Evolutionary conservation across 2,329 filamentous ascomycete genomes (phyloP).

Genomic region (Neofusicoccum parvum): DNA sequence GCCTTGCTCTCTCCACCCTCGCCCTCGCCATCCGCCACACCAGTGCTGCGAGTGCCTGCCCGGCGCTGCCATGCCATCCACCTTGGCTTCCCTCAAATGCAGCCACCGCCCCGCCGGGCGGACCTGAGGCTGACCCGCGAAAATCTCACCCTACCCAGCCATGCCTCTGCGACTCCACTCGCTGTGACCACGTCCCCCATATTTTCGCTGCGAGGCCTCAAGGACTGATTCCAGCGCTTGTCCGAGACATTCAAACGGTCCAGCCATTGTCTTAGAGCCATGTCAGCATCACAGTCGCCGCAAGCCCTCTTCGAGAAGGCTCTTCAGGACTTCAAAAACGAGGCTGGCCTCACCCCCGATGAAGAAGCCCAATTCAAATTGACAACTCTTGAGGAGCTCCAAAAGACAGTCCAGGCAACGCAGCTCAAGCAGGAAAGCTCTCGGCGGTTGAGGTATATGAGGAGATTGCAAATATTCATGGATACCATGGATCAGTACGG

Average conservation of each 20-base stretch:
- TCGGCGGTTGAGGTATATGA: slow-evolving; percentile 26
- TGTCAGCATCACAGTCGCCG: not conserved
- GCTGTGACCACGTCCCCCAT: not conserved
- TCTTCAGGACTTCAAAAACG: slow-evolving; percentile 8
- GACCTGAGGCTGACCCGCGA: not conserved
- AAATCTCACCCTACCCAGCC: not conserved
- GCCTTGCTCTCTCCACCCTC: not conserved
- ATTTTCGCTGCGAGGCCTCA: not conserved
- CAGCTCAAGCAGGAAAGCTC: slow-evolving; percentile 24
- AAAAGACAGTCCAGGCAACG: slow-evolving; percentile 22
- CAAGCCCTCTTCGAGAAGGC: not conserved
- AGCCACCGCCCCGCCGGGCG: not conserved
- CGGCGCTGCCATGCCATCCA: not conserved
- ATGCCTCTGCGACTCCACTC: not conserved
- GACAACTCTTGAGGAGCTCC: slow-evolving; percentile 21
- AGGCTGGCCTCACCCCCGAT: not conserved
- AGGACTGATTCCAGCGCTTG: not conserved
- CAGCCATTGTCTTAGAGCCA: too few relatives aligned
- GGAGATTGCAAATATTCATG: slow-evolving; percentile 28
- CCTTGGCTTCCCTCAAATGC: not conserved
- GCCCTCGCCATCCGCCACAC: not conserved
- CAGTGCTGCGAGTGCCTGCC: not conserved
- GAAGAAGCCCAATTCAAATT: slow-evolving; percentile 21
- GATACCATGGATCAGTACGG: slow-evolving; percentile 30
- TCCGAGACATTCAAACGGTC: not conserved